Evolutionary conservation across 257 asterid species (phyloP).

Genomic region (Solanum neorickii): DNA sequence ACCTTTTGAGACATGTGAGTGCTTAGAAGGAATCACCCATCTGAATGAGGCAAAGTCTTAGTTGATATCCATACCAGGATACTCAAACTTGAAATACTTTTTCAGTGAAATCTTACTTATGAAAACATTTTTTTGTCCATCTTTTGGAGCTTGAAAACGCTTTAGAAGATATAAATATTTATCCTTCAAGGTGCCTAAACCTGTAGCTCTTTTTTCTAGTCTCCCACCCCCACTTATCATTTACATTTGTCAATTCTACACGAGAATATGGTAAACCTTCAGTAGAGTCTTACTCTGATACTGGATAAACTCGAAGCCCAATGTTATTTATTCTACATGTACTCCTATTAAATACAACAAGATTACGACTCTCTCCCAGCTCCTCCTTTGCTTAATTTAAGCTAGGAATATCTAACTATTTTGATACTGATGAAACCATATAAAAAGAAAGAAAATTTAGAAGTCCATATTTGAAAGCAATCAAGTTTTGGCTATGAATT

Average conservation of each 20-base stretch:
- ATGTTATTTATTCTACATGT: too few relatives aligned
- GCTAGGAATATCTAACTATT: background rate
- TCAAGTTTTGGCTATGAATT: background rate
- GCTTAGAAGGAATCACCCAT: too few relatives aligned
- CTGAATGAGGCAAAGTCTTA: conserved; percentile 42
- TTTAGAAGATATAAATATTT: too few relatives aligned
- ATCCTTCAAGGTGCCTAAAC: conserved; percentile 25
- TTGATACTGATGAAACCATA: background rate
- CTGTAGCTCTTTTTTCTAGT: conserved; percentile 40
- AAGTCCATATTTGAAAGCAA: background rate
- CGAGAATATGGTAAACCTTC: too few relatives aligned
- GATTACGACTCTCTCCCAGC: background rate
- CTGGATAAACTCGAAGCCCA: too few relatives aligned
- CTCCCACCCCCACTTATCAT: conserved; percentile 36
- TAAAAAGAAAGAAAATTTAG: background rate
- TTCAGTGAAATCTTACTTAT: conserved; percentile 50
- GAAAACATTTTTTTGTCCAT: background rate
- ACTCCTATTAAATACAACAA: too few relatives aligned
- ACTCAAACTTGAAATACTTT: conserved; percentile 32
- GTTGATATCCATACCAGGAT: conserved; percentile 39
- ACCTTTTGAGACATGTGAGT: too few relatives aligned
- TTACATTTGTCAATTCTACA: too few relatives aligned
- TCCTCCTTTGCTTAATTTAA: background rate
- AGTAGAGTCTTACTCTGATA: too few relatives aligned
- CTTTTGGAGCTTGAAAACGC: too few relatives aligned